Evolutionary conservation across 495 filamentous ascomycete species (phyloP).

Genomic region (Aspergillus carlsbadensis): DNA sequence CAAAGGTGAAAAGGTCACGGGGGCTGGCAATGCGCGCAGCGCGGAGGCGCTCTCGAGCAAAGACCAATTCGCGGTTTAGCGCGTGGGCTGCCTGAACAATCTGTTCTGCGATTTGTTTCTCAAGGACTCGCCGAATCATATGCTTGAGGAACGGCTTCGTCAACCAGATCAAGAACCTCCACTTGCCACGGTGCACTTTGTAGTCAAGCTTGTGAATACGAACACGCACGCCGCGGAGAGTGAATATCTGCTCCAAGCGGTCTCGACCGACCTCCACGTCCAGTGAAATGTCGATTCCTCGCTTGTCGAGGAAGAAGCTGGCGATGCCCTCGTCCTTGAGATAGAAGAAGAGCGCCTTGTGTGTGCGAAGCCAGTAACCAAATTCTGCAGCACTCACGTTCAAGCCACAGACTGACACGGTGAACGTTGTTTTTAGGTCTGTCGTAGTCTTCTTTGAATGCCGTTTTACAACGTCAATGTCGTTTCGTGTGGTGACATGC

Average conservation of each 20-base stretch:
- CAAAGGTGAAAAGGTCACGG: conserved; percentile 73
- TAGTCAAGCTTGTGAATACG: conserved; percentile 85
- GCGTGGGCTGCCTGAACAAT: conserved; percentile 68
- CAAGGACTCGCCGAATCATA: conserved; percentile 72
- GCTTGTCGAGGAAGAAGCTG: conserved; percentile 77
- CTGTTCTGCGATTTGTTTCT: conserved; percentile 70
- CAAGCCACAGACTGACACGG: conserved; percentile 74
- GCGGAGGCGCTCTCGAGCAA: conserved; percentile 79
- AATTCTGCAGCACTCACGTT: conserved; percentile 81
- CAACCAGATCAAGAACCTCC: conserved; percentile 75
- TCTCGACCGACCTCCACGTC: conserved; percentile 78
- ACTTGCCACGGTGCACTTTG: conserved; percentile 68
- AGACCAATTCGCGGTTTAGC: conserved; percentile 81
- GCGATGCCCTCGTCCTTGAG: conserved; percentile 81
- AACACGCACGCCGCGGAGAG: conserved; percentile 71
- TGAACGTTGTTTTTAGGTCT: conserved; percentile 65
- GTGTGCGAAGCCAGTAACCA: conserved; percentile 73
- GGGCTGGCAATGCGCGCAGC: conserved; percentile 83
- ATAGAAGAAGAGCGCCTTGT: conserved; percentile 63
- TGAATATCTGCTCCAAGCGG: conserved; percentile 74
- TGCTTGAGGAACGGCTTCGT: conserved; percentile 83
- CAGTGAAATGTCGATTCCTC: conserved; percentile 81
- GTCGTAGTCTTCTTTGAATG: conserved; percentile 67
- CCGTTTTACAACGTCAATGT: conserved; percentile 80
- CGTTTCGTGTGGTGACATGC: conserved; percentile 77